Base-by-base conservation (phyloP, 441 rosid species). In the Eruca vesicaria region DNA sequence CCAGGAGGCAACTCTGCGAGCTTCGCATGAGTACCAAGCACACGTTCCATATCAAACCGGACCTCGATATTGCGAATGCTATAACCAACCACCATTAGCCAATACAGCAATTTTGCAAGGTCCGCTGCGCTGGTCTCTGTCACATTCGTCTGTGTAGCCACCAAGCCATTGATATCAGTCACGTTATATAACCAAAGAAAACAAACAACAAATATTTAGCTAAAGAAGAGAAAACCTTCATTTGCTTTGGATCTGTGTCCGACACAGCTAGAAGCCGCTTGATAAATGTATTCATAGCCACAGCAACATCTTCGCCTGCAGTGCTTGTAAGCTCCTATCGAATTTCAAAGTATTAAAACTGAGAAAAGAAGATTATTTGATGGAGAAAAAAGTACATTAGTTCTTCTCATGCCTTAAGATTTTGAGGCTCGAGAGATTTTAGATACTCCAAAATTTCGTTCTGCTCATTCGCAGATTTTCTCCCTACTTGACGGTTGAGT, bases 41-140 rank as follows among this genome's bases (percentile, higher is more conserved):
- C 93, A 55, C 95, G 87, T 76, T 96, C 99, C 98, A 91, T 96
- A 73, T 95, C 99, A 71, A 90, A 86, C 29, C 99, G 95, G 62
- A 95, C 99, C 85, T 95, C 99, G 9, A 95, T 93, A 81, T 91
- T 95, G 61, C 99, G 92, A 72, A 95, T 79, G 83, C 98, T 79
- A 85, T 93, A 95, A 35, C 99, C 98, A 8, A 95, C 98, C 77
- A 95, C 96, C 99, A 95, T 95, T 75, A 95, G 79, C 98, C 98
- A 95, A 75, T 86, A 95, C 63, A 95, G 86, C 68, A 95, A 83
- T 82, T 88, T 93, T 15, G 90, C 97, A 32, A 93, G 96, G 74
- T 95, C 99, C 0, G 91, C 73, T 43, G 95, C 97, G 72, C 89
- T 90, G 5, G 98, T 91, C 88, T 93, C 97, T 2, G 89, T 85